Conservation (phyloP, 345 rosid species). For the Moringa oleifera region DNA sequence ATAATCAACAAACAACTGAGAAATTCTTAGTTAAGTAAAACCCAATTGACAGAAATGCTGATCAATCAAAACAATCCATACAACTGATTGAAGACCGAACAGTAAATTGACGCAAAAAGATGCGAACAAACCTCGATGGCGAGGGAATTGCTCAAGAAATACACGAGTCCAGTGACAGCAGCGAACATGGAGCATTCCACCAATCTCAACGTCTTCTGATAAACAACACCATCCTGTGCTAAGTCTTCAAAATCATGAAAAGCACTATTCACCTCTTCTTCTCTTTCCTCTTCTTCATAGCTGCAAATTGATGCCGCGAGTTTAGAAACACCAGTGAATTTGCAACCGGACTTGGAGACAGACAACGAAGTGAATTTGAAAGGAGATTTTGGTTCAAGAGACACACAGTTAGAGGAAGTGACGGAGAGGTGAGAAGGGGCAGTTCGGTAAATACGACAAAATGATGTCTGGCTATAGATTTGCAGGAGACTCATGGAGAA, state of each 20-base stretch:
- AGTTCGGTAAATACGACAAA: constrained; percentile 21
- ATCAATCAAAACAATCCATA: background rate
- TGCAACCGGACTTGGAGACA: constrained; percentile 24
- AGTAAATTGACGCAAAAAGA: background rate
- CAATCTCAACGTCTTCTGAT: constrained; percentile 67
- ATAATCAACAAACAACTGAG: no score
- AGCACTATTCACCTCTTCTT: constrained; percentile 9
- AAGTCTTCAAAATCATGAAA: constrained; percentile 35
- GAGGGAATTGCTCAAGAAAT: constrained; percentile 89
- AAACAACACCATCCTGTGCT: constrained; percentile 49
- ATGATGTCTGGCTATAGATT: constrained; percentile 27
- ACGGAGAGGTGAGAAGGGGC: constrained; percentile 11
- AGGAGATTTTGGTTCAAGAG: constrained; percentile 13
- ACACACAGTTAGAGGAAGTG: background rate
- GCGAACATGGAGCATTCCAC: constrained; percentile 97
- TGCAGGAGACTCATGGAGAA: constrained; percentile 48
- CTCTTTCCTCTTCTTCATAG: constrained; percentile 23
- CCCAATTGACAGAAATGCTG: no score
- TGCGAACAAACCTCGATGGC: constrained; percentile 62
- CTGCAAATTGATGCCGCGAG: constrained; percentile 22
- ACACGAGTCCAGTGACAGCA: constrained; percentile 76
- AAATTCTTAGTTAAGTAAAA: background rate
- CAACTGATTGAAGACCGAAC: background rate
- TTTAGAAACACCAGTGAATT: constrained; percentile 28
- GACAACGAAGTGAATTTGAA: constrained; percentile 18